Evolutionary conservation across 306 rosid genomes (phyloP).

Genomic region (Gillenia trifoliata): DNA sequence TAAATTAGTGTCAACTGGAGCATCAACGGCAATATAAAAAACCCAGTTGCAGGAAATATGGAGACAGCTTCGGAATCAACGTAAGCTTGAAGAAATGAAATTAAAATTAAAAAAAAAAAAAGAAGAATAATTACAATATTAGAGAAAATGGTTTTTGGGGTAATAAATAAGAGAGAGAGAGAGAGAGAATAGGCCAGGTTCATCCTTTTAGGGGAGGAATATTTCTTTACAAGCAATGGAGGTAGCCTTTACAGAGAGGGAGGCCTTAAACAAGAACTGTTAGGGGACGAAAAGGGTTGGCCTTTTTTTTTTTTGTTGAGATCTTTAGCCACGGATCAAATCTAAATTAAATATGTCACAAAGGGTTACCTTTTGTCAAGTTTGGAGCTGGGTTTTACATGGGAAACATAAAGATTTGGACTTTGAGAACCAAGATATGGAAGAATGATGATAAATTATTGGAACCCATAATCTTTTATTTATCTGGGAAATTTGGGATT

Average conservation of each 20-base stretch:
- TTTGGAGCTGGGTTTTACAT: neutral
- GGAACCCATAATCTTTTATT: neutral
- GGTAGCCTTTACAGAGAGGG: slow-evolving; percentile 40
- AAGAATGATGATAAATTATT: neutral
- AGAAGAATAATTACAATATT: neutral
- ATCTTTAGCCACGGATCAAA: slow-evolving; percentile 20
- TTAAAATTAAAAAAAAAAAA: neutral
- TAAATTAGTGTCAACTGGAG: slow-evolving; percentile 24
- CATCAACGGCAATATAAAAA: slow-evolving; percentile 57
- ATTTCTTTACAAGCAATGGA: slow-evolving; percentile 18
- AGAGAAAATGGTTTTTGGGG: neutral
- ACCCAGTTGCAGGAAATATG: slow-evolving; percentile 57
- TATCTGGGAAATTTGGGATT: neutral
- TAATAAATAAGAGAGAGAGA: neutral
- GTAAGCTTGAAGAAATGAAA: neutral
- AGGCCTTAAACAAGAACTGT: slow-evolving; percentile 19
- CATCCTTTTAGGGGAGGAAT: slow-evolving; percentile 34
- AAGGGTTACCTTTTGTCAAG: slow-evolving; percentile 7
- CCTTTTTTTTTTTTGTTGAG: slow-evolving; percentile 1
- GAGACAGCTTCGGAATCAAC: slow-evolving; percentile 45
- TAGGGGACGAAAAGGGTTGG: slow-evolving; percentile 7
- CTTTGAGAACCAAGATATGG: neutral
- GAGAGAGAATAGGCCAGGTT: slow-evolving; percentile 37
- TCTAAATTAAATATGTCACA: slow-evolving; percentile 24
- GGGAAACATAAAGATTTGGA: neutral